Percentiles rank a stretch among this genome's conserved stretches.
Conservation (phyloP, 352 stramenopile genomes). For the Pythium guiyangense region DNA sequence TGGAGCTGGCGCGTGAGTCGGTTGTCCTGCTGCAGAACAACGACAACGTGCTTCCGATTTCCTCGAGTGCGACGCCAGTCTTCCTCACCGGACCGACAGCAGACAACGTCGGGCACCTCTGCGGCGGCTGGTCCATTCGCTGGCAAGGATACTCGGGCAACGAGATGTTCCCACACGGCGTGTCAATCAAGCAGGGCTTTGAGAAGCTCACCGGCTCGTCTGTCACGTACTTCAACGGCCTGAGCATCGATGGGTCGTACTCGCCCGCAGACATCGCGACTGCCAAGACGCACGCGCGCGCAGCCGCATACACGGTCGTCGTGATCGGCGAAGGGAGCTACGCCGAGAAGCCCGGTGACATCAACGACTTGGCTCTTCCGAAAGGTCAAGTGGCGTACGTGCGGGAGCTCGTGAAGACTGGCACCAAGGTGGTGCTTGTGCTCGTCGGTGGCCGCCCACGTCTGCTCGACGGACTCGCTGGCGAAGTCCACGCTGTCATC, state of each 20-base stretch:
- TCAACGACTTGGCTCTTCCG: constrained; percentile 66
- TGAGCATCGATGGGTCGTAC: constrained; percentile 53
- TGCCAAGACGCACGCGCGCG: constrained; percentile 41
- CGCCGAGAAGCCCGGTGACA: constrained; percentile 84
- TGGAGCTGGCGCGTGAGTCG: constrained; percentile 73
- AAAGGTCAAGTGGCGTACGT: constrained; percentile 73
- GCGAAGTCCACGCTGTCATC: constrained; percentile 61
- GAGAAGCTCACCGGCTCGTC: constrained; percentile 24
- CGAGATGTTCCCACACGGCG: constrained; percentile 48
- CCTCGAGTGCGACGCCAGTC: constrained; percentile 16
- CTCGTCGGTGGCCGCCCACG: constrained; percentile 76
- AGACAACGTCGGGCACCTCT: constrained; percentile 67
- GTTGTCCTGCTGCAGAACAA: constrained; percentile 86
- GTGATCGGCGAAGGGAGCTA: constrained; percentile 77
- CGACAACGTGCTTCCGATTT: constrained; percentile 43
- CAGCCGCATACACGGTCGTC: constrained; percentile 62
- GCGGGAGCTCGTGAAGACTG: constrained; percentile 43
- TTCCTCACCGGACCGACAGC: constrained; percentile 68
- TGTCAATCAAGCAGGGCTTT: constrained; percentile 56
- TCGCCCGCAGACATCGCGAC: constrained; percentile 36
- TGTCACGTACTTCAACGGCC: constrained; percentile 43
- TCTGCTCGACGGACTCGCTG: constrained; percentile 54
- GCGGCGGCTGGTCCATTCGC: constrained; percentile 78
- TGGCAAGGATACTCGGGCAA: constrained; percentile 85
- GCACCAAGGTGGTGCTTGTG: constrained; percentile 78